Conservation (phyloP, 352 stramenopile species). For the Phytophthora macrochlamydospora region DNA sequence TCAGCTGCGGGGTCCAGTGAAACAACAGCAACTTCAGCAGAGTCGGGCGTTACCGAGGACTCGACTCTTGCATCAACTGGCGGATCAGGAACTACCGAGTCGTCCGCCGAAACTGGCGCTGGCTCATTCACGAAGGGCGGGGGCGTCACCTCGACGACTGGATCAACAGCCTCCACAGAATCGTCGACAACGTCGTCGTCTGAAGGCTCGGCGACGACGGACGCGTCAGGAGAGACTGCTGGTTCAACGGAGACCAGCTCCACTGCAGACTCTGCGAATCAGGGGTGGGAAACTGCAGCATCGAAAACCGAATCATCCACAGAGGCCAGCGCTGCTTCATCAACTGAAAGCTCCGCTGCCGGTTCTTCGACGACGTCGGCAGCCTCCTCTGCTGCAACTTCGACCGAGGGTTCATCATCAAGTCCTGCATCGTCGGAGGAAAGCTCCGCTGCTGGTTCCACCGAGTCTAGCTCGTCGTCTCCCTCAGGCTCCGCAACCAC, state of each 20-base stretch:
- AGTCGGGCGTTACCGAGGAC: conserved; percentile 7
- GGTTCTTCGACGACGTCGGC: background rate
- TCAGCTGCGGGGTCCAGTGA: conserved; percentile 6
- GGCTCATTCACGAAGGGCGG: background rate
- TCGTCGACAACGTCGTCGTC: conserved; percentile 10
- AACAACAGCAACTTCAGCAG: conserved; percentile 13
- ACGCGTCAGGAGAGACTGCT: background rate
- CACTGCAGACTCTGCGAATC: too few species aligned
- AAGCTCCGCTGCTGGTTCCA: conserved; percentile 6
- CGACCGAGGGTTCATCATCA: conserved; percentile 10
- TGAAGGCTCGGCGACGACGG: background rate
- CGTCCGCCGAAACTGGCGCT: background rate
- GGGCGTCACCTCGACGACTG: background rate
- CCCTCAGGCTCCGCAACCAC: background rate
- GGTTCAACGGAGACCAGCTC: background rate
- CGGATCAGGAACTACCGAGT: conserved; percentile 1
- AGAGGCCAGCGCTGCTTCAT: background rate
- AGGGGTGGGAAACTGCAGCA: too few species aligned
- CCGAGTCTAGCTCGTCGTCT: conserved; percentile 13
- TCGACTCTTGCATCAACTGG: conserved; percentile 11
- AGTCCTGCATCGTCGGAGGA: conserved; percentile 11
- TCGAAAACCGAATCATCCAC: background rate
- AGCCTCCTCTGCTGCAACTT: background rate
- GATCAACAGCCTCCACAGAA: conserved; percentile 4
- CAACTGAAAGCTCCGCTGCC: background rate